Percentiles rank a stretch among this genome's conserved stretches.
phyloP scores from a whole-genome alignment of 306 rosid species.

The Canavalia ensiformis region DNA sequence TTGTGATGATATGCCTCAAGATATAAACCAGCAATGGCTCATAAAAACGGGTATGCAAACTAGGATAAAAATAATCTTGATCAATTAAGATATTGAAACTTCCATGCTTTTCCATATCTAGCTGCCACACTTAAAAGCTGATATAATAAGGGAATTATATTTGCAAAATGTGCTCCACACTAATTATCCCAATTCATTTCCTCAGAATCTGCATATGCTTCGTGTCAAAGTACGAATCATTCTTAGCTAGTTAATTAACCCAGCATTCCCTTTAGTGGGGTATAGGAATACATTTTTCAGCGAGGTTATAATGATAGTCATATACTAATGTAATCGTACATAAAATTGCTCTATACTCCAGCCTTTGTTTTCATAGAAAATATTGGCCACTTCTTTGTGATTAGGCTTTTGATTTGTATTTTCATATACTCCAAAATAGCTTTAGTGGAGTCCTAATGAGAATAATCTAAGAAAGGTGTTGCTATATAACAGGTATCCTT shows the following conservation, averaged over 20 bases:
- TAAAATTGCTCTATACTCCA: constrained; percentile 36
- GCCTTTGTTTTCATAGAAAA: constrained; percentile 44
- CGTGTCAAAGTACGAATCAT: constrained; percentile 41
- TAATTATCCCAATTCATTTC: constrained; percentile 65
- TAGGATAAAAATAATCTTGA: constrained; percentile 28
- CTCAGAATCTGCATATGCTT: constrained; percentile 58
- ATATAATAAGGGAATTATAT: constrained; percentile 41
- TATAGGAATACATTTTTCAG: constrained; percentile 42
- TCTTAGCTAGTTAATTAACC: constrained; percentile 11
- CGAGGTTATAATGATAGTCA: constrained; percentile 41
- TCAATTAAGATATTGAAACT: constrained; percentile 50
- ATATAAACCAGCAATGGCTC: constrained; percentile 44
- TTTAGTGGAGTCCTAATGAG: constrained; percentile 64
- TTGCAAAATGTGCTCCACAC: constrained; percentile 55
- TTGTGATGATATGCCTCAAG: constrained; percentile 48
- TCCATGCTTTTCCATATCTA: constrained; percentile 34
- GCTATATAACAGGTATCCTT: constrained; percentile 64
- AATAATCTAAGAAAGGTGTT: constrained; percentile 50
- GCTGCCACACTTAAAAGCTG: constrained; percentile 55
- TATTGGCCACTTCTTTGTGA: constrained; percentile 54
- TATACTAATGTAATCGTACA: constrained; percentile 42
- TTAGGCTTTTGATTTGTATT: constrained; percentile 55
- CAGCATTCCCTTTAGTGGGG: constrained; percentile 47
- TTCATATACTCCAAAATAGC: constrained; percentile 38
- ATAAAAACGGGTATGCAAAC: constrained; percentile 33